Conservation (phyloP, 345 rosid genomes). For the Geranium rotundifolium region DNA sequence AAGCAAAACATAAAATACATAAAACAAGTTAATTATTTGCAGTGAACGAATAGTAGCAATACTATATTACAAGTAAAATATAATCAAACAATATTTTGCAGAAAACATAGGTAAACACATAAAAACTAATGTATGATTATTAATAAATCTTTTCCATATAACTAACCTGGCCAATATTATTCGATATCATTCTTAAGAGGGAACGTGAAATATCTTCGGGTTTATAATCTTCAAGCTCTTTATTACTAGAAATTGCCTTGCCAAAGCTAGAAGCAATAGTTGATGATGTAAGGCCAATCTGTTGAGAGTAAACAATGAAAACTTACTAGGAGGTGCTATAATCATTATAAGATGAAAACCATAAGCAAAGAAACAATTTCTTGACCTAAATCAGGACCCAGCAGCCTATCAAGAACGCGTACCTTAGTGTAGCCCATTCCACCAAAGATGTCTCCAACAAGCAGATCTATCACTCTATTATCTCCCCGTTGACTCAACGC, state of each 20-base stretch:
- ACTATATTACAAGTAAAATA: not conserved
- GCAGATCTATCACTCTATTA: slow-evolving; percentile 78
- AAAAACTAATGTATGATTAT: not conserved
- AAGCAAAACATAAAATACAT: too few relatives aligned
- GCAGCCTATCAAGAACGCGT: not conserved
- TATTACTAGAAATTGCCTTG: slow-evolving; percentile 55
- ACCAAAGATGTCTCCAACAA: slow-evolving; percentile 90
- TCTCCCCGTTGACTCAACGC: slow-evolving; percentile 68
- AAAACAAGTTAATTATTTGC: too few relatives aligned
- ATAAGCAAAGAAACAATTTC: slow-evolving; percentile 1
- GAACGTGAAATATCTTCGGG: slow-evolving; percentile 70
- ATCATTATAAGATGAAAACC: slow-evolving; percentile 4
- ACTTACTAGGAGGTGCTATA: not conserved
- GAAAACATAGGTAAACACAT: not conserved
- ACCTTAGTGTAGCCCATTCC: slow-evolving; percentile 70
- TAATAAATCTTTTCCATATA: not conserved
- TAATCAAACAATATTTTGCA: not conserved
- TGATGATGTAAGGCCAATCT: slow-evolving; percentile 74
- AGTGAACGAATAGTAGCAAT: not conserved
- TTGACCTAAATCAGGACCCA: not conserved
- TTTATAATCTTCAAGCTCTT: slow-evolving; percentile 62
- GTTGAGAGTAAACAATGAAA: slow-evolving; percentile 8
- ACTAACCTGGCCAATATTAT: slow-evolving; percentile 74
- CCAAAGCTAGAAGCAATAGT: slow-evolving; percentile 85
- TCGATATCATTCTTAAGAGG: slow-evolving; percentile 75